Base-by-base conservation (phyloP, 768 basidiomycete genomes). In the Mycena polygramma region DNA sequence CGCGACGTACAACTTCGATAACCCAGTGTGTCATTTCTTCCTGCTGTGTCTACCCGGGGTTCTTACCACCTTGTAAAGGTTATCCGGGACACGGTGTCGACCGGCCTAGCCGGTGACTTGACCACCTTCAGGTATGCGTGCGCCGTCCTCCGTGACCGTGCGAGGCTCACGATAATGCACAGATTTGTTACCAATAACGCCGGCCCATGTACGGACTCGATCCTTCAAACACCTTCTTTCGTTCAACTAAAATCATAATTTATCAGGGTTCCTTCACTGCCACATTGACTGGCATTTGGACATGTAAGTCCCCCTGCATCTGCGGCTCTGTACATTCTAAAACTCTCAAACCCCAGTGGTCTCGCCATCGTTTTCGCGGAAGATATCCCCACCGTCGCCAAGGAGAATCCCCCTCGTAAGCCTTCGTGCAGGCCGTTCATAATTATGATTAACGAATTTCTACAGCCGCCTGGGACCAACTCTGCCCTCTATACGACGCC, bases 121-220 rank as follows among this genome's bases (percentile, higher is more conserved):
- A 48, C 51, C n/a, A 70, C 69, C 26, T 53, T 65, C 57, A 57
- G 69, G 41, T 41, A 41, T 41, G 2, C 15, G 8, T 41, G 41
- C 41, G 41, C 41, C 41, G 15, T 2, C 15, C 41, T 41, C 15
- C 41, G 9, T 15, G 15, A 11, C 15, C 41, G 10, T 41, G 41
- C 30, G 30, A 41, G 10, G 15, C 41, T 41, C 10, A 41, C 41
- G 41, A 10, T 11, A 41, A n/a, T 15, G 62, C 39, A 9, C 53
- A 60, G 86, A 49, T 88, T 86, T 77, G 69, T 80, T n/a, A 88
- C 89, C 7, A 84, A 91, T 73, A 91, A 91, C 76, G 85, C 89
- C 0, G 90, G 90, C 20, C 85, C 85, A 14, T 67, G 57, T 35
- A 43, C 65, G 45, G 19, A 22, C 11, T 37, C 19, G 45, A 41